Percentiles rank a stretch among this genome's conserved stretches.
Conservation (phyloP, 2,329 filamentous ascomycete species). For the Fusarium sp. region DNA sequence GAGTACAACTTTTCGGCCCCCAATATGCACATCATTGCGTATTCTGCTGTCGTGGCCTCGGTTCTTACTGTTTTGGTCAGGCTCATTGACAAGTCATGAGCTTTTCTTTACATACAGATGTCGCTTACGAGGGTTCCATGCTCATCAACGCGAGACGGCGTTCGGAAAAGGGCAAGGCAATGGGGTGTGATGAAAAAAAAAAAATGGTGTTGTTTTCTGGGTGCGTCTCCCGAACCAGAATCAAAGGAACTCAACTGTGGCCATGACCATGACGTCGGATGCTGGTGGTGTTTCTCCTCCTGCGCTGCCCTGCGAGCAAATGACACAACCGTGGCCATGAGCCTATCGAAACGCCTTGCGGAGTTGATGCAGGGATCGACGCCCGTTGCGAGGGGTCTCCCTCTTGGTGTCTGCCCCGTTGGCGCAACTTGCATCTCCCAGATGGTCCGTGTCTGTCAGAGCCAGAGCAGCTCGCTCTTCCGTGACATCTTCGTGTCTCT, state of each 20-base stretch:
- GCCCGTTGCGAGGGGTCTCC: conserved; percentile 5
- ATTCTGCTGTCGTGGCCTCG: conserved; percentile 36
- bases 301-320: conserved; percentile 2
- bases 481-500: conserved; percentile 28
- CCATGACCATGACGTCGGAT: conserved; percentile 38
- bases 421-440: conserved; percentile 2
- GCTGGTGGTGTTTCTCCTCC: conserved; percentile 12
- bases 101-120: neutral
- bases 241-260: conserved; percentile 4
- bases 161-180: neutral
- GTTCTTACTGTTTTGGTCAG: conserved; percentile 18
- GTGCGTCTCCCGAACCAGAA: neutral
- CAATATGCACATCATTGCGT: conserved; percentile 34
- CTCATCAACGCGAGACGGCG: conserved; percentile 13
- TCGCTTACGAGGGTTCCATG: conserved; percentile 12
- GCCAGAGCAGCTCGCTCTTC: conserved; percentile 17
- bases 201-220: conserved; percentile 19
- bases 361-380: conserved; percentile 42
- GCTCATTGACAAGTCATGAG: conserved; percentile 2
- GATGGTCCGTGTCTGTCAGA: conserved; percentile 35
- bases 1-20: conserved; percentile 17
- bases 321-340: conserved; percentile 42
- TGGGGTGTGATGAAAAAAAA: neutral
- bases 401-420: neutral
- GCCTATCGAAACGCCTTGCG: conserved; percentile 50